Conservation (phyloP, 768 basidiomycete genomes). For the Leucocoprinus leucothites region DNA sequence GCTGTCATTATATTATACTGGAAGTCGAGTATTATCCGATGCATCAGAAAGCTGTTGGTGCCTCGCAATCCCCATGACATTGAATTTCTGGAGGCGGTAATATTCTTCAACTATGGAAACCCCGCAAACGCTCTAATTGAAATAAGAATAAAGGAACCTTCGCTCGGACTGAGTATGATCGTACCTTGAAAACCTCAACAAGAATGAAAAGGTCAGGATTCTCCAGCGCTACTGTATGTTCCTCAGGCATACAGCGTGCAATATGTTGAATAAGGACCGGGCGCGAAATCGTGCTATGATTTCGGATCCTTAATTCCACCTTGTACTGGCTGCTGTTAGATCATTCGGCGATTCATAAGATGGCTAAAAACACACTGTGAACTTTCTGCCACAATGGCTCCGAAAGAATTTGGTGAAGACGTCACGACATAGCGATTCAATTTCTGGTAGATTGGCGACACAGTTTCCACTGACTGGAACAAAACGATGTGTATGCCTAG, state of each 20-base stretch:
- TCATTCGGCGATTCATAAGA: background rate
- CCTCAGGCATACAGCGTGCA: constrained; percentile 66
- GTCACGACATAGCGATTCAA: constrained; percentile 55
- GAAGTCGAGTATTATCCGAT: constrained; percentile 4
- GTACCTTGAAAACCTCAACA: constrained; percentile 81
- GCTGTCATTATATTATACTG: background rate
- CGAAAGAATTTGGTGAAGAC: constrained; percentile 53
- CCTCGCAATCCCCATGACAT: constrained; percentile 71
- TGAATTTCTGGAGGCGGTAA: constrained; percentile 71
- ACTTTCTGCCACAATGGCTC: constrained; percentile 39
- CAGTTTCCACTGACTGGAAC: constrained; percentile 69
- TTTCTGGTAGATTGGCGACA: constrained; percentile 66
- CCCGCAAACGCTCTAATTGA: constrained; percentile 65
- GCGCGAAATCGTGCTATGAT: constrained; percentile 69
- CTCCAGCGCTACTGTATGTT: constrained; percentile 64
- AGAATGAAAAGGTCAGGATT: constrained; percentile 72
- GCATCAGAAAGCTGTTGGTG: constrained; percentile 27
- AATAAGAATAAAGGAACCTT: background rate
- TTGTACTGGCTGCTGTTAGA: constrained; percentile 60
- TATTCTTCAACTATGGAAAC: constrained; percentile 73
- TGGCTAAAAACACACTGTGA: constrained; percentile 36
- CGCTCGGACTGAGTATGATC: background rate
- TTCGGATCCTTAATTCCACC: constrained; percentile 71
- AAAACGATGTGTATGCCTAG: constrained; percentile 67
- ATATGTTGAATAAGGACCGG: constrained; percentile 61